phyloP scores from a whole-genome alignment of 2,329 filamentous ascomycete genomes.

The Knoxdaviesia capensis region DNA sequence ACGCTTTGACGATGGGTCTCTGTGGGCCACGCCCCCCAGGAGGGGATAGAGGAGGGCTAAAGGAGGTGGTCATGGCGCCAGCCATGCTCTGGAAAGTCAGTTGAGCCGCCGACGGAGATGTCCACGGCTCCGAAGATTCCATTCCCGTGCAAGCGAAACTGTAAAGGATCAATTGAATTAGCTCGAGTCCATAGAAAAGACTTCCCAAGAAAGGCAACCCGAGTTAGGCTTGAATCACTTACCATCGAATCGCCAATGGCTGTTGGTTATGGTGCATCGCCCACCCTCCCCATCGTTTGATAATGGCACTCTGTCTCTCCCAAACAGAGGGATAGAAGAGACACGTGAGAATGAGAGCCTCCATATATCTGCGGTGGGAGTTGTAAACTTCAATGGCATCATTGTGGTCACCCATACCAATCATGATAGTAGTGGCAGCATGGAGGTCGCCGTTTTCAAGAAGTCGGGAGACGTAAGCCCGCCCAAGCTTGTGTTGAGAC shows the following conservation, averaged over 20 bases:
- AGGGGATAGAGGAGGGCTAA: slow-evolving; percentile 57
- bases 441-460: slow-evolving; percentile 82
- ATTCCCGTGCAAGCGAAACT: slow-evolving; percentile 76
- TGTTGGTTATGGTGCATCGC: slow-evolving; percentile 74
- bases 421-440: slow-evolving; percentile 76
- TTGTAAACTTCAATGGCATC: slow-evolving; percentile 95
- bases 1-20: slow-evolving; percentile 53
- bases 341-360: slow-evolving; percentile 76
- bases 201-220: too few species aligned
- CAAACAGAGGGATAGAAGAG: slow-evolving; percentile 69
- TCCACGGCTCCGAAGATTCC: slow-evolving; percentile 73
- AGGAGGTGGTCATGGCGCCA: slow-evolving; percentile 35
- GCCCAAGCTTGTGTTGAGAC: slow-evolving; percentile 76
- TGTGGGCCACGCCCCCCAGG: slow-evolving; percentile 41
- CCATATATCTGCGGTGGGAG: slow-evolving; percentile 78
- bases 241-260: slow-evolving; percentile 73
- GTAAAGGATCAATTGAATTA: slow-evolving; percentile 2
- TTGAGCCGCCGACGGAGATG: slow-evolving; percentile 56
- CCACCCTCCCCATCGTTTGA: slow-evolving; percentile 89
- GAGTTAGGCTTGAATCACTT: too few species aligned
- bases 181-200: neutral
- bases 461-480: slow-evolving; percentile 76
- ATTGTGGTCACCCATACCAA: slow-evolving; percentile 79
- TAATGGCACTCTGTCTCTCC: slow-evolving; percentile 72
- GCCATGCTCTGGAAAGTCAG: slow-evolving; percentile 33